These are phyloP conservation scores for Triticum aestivum DNA, from an alignment of 176 grass and related monocot species.

Conservation along the genomic window IWGSC_CS_RefSeq_v2.1 NC_057794.1:310507749-310508248, in stretches of 20 bases:
- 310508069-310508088: slow-evolving; percentile 73
- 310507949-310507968: slow-evolving; percentile 64
- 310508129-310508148: slow-evolving; percentile 83
- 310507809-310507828: slow-evolving; percentile 76
- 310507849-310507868: slow-evolving; percentile 91
- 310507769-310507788: slow-evolving; percentile 90
- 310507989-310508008: slow-evolving; percentile 45
- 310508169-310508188: slow-evolving; percentile 83
- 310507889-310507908: slow-evolving; percentile 48
- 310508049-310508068: slow-evolving; percentile 67
- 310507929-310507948: slow-evolving; percentile 89
- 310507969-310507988: slow-evolving; percentile 52
- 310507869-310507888: slow-evolving; percentile 88
- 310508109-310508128: slow-evolving; percentile 68
- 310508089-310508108: slow-evolving; percentile 79
- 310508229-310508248: slow-evolving; percentile 79
- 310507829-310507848: slow-evolving; percentile 86
- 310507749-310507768: slow-evolving; percentile 77
- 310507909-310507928: slow-evolving; percentile 58
- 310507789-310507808: slow-evolving; percentile 62
- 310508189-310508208: slow-evolving; percentile 85
- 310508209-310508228: slow-evolving; percentile 91
- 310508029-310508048: slow-evolving; percentile 86
- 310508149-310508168: slow-evolving; percentile 81
- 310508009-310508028: slow-evolving; percentile 70